A percentile compares a stretch with the other conserved stretches of the same genome.
Evolutionary conservation across 139 green algal genomes (phyloP).

Genomic region (Chlamydomonas asymmetrica): DNA sequence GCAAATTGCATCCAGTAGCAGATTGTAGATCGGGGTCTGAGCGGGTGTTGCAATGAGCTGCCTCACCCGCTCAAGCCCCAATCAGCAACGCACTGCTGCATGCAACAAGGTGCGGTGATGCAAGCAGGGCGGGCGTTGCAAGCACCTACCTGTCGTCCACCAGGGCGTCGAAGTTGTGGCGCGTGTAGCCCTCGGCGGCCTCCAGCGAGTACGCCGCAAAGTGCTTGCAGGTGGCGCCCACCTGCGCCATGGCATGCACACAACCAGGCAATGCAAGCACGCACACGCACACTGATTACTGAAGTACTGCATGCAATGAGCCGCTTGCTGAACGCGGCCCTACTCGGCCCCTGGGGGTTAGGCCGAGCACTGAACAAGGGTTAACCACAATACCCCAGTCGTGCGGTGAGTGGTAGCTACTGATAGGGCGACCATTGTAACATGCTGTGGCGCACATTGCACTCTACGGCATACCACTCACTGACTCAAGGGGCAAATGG

Average conservation of each 20-base stretch:
- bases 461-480: too few relatives aligned
- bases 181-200: constrained; percentile 26
- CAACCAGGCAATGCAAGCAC: too few relatives aligned
- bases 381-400: too few relatives aligned
- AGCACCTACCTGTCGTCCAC: constrained; percentile 25
- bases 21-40: neutral
- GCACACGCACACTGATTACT: too few relatives aligned
- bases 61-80: neutral
- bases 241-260: too few relatives aligned
- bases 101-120: neutral
- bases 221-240: constrained; percentile 56
- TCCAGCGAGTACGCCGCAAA: constrained; percentile 53
- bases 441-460: too few relatives aligned
- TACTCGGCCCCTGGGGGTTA: neutral
- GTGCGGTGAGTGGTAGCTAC: too few relatives aligned
- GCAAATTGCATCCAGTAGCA: neutral
- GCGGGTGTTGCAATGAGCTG: neutral
- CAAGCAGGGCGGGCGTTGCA: neutral
- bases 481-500: too few relatives aligned
- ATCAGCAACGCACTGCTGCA: neutral
- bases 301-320: neutral
- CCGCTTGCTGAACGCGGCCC: neutral
- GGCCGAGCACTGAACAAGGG: too few relatives aligned
- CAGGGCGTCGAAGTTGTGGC: constrained; percentile 34
- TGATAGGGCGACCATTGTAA: too few relatives aligned